These are phyloP conservation scores for Phlegmacium glaucopus DNA, from an alignment of 768 basidiomycete species.

Conservation along the genomic window DNA sequence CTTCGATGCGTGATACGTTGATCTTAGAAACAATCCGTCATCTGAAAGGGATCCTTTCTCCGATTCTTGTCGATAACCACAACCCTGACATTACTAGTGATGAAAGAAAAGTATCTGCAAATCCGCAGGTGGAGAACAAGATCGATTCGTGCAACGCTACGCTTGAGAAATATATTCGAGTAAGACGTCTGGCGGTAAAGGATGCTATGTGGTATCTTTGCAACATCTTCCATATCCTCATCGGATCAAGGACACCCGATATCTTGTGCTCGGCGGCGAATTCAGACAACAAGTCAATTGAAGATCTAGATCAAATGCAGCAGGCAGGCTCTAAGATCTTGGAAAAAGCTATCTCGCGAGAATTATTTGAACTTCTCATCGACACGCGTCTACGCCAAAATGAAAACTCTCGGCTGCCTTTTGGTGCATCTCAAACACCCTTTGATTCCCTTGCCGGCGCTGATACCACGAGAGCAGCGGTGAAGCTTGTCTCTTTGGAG, in stretches of 20 bases:
- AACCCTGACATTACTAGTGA: background rate
- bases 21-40: conserved; percentile 37
- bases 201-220: conserved; percentile 55
- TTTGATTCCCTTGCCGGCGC: no score
- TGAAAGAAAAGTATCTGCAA: background rate
- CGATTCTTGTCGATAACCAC: background rate
- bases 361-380: no score
- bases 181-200: conserved; percentile 40
- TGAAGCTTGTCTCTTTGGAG: no score
- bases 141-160: background rate
- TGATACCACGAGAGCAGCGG: no score
- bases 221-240: conserved; percentile 36
- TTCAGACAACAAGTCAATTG: background rate
- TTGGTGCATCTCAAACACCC: no score
- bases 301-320: background rate
- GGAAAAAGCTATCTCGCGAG: no score
- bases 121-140: background rate
- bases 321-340: background rate
- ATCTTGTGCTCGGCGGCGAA: background rate
- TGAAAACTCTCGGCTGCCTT: no score
- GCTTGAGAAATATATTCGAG: conserved; percentile 18
- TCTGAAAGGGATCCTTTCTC: conserved; percentile 29
- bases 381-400: no score
- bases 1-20: conserved; percentile 23
- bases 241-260: conserved; percentile 3